Evolutionary conservation across 2,329 filamentous ascomycete species (phyloP), one percentile per base, ranked within the genome.

Genomic region (Microthyrium microscopicum): DNA sequence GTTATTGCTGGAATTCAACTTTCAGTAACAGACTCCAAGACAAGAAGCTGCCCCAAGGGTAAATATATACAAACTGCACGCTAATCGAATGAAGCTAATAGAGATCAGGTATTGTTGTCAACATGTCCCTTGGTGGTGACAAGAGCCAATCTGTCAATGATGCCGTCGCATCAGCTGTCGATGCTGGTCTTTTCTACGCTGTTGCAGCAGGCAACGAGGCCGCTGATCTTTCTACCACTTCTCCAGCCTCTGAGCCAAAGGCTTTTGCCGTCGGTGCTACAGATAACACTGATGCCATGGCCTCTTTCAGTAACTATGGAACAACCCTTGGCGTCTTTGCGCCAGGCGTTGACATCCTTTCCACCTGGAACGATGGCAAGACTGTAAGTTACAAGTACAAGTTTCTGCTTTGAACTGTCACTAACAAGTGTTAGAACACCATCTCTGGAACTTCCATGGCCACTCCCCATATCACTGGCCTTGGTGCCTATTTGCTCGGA

Each of bases 381-480:
- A 28, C 17, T 2, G 26, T 35, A 24, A 30, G 33, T 29, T n/a
- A 12, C 22, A 9, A 9, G 22, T 9, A 9, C 22, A 13, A 25
- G 22, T 13, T 9, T 9, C 9, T 25, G 9, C 22, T 13, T 25
- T 9, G 22, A 25, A 9, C 9, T 9, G 9, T 25, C 13, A 13
- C 13, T 25, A 25, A 25, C 22, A 13, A 13, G 22, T 13, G 7
- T n/a, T 12, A 30, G 27, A 33, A 25, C 28, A 20, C 18, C 3
- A 36, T 36, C 20, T 36, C 34, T n/a, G 73, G 72, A 21, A 77
- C 73, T 5, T 70, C 63, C 22, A 75, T 75, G 70, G 73, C 76
- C 18, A 65, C 66, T 9, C 76, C 76, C 2, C 74, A 79, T 48
- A 63, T 80, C 34, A 66, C 70, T 30, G 77, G 77, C 30, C 58